Base-by-base conservation (phyloP, 345 rosid species). In the Dipteronia sinensis region DNA sequence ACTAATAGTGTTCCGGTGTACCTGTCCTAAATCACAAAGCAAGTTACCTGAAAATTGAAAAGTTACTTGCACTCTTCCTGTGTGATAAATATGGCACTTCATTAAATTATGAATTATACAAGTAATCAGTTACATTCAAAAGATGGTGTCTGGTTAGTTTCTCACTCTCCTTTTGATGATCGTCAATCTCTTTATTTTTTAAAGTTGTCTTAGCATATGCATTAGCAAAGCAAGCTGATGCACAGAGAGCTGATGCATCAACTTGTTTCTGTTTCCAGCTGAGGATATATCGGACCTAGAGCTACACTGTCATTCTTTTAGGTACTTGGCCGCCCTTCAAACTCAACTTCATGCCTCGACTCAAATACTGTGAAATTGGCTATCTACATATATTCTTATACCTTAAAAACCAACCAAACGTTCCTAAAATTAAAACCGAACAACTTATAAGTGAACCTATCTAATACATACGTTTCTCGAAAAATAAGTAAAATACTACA, bases 1-100 rank as follows among this genome's bases (percentile, higher is more conserved):
- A 85, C 85, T 34, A 84, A 82, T 51, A 86, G 96, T 44, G 80
- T 92, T 79, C 85, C 82, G 62, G 96, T 94, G 71, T 85, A 69
- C 72, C 64, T 90, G 85, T 83, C 92, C 79, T 90, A 79, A 89
- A 72, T 69, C 67, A 77, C 70, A 34, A 72, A 72, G 83, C 47
- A 84, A 86, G 78, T 74, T 64, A 22, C 78, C 78, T 46, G 40
- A 76, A 71, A 76, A 70, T 61, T 47, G 27, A 63, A 72, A 75
- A 77, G 64, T 34, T n/a, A 71, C 72, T 29, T 69, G 78, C 69
- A 58, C 31, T 49, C 76, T 68, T 73, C 23, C 63, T 22, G 79
- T 81, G 73, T 72, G 77, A 71, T 46, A 8, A 16, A 22, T 12
- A 6, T 51, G 17, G 17, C 72, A 34, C 20, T 72, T 23, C 29